A percentile compares a stretch with the other conserved stretches of the same genome.
These are phyloP conservation scores for Cynanchum wilfordii DNA, from an alignment of 257 asterid species.

Conservation along the genomic window DNA sequence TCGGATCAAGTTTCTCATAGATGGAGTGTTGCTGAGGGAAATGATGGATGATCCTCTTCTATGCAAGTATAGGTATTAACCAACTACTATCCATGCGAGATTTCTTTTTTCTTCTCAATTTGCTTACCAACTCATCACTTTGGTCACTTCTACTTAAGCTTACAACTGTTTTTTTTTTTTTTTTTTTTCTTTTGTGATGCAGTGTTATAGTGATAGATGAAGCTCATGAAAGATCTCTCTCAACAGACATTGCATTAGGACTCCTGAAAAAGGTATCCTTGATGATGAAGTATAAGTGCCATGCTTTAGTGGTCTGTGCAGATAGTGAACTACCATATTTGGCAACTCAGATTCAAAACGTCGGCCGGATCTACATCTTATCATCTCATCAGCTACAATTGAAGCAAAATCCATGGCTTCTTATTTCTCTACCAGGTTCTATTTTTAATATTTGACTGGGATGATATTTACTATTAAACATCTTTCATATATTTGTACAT, in stretches of 20 bases:
- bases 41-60: conserved; percentile 99
- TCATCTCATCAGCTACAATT: conserved; percentile 95
- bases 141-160: background rate
- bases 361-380: conserved; percentile 76
- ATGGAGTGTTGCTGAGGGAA: conserved; percentile 93
- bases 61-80: conserved; percentile 79
- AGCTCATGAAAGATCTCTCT: conserved; percentile 95
- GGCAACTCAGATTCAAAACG: conserved; percentile 64
- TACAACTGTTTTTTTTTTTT: no score
- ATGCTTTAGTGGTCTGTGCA: background rate
- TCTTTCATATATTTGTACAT: background rate
- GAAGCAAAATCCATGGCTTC: conserved; percentile 92
- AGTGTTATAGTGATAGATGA: conserved; percentile 98
- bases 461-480: background rate
- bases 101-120: background rate
- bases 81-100: background rate
- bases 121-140: background rate
- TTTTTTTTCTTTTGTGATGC: conserved; percentile 22
- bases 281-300: background rate
- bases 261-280: conserved; percentile 81
- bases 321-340: conserved; percentile 1
- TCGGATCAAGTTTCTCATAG: conserved; percentile 80
- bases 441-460: conserved; percentile 14
- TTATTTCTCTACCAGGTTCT: conserved; percentile 68
- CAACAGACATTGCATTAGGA: conserved; percentile 88